phyloP scores from a whole-genome alignment of 371 early-diverging fungal genomes.

The Mortierella sp. region DNA sequence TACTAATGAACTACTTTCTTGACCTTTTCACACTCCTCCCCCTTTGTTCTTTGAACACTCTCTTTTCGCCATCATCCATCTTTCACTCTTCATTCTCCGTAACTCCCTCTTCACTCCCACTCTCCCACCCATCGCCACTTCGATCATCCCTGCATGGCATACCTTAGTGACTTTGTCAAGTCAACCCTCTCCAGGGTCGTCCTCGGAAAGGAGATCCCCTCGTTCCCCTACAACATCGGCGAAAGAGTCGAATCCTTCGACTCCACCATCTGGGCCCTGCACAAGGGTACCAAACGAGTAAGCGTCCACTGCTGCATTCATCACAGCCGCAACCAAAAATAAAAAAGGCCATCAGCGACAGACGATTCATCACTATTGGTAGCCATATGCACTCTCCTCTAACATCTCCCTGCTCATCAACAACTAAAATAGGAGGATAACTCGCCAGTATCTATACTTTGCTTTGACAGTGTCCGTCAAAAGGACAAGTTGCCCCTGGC shows the following conservation, averaged over 20 bases:
- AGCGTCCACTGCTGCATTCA: background rate
- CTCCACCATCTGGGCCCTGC: conserved; percentile 82
- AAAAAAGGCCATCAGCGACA: background rate
- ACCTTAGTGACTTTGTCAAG: conserved; percentile 65
- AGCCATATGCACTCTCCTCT: background rate
- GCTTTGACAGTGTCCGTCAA: conserved; percentile 81
- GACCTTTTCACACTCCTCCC: background rate
- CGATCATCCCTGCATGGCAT: conserved; percentile 37
- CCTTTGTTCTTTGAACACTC: background rate
- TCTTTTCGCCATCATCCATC: background rate
- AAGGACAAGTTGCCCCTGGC: conserved; percentile 83
- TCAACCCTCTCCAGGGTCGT: conserved; percentile 76
- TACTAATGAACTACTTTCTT: background rate
- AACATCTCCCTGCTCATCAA: background rate
- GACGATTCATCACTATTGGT: background rate
- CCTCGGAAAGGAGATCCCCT: conserved; percentile 76
- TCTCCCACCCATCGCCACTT: background rate
- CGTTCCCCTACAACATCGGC: conserved; percentile 85
- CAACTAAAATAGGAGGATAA: conserved; percentile 71
- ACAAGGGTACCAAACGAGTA: conserved; percentile 87
- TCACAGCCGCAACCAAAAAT: background rate
- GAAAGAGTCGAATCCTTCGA: conserved; percentile 75
- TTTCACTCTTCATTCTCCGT: background rate
- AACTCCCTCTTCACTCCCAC: background rate
- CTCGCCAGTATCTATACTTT: conserved; percentile 87